A percentile compares a stretch with the other conserved stretches of the same genome.
phyloP scores from a whole-genome alignment of 495 filamentous ascomycete species.

The Coniosporium apollinis region DNA sequence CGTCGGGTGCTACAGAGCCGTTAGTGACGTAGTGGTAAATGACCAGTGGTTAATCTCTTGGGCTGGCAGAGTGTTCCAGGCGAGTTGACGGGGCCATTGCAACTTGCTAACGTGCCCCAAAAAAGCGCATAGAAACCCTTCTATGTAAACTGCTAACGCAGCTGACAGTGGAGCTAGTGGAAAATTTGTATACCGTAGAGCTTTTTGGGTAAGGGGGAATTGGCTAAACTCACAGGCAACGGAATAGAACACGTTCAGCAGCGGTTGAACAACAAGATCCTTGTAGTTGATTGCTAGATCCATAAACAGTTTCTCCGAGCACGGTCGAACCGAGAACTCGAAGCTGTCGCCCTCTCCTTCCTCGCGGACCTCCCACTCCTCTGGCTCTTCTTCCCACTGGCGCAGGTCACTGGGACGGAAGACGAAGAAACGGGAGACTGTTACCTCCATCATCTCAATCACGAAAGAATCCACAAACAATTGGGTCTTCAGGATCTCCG shows the following conservation, averaged over 20 bases:
- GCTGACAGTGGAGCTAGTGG: too few species aligned
- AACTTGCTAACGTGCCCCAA: too few species aligned
- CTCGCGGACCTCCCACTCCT: slow-evolving; percentile 81
- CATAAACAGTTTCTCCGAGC: slow-evolving; percentile 83
- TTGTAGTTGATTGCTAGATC: slow-evolving; percentile 82
- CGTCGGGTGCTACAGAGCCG: slow-evolving; percentile 30
- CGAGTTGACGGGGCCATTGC: too few species aligned
- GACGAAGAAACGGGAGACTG: slow-evolving; percentile 76
- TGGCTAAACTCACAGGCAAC: slow-evolving; percentile 39
- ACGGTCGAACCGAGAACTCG: slow-evolving; percentile 78
- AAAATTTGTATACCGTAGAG: too few species aligned
- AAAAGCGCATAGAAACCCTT: too few species aligned
- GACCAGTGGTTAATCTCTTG: slow-evolving; percentile 8
- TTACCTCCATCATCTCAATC: slow-evolving; percentile 57
- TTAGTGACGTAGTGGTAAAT: too few species aligned
- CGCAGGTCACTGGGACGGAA: slow-evolving; percentile 72
- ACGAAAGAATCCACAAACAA: slow-evolving; percentile 63
- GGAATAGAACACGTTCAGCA: slow-evolving; percentile 61
- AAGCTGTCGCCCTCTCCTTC: slow-evolving; percentile 62
- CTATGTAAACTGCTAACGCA: too few species aligned
- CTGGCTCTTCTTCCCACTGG: slow-evolving; percentile 81
- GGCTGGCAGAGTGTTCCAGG: too few species aligned
- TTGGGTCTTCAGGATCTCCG: slow-evolving; percentile 45
- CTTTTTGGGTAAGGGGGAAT: not conserved
- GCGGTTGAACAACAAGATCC: slow-evolving; percentile 51